A percentile compares a stretch with the other conserved stretches of the same genome.
phyloP scores from a whole-genome alignment of 306 rosid genomes.

The Inga leiocalycina region DNA sequence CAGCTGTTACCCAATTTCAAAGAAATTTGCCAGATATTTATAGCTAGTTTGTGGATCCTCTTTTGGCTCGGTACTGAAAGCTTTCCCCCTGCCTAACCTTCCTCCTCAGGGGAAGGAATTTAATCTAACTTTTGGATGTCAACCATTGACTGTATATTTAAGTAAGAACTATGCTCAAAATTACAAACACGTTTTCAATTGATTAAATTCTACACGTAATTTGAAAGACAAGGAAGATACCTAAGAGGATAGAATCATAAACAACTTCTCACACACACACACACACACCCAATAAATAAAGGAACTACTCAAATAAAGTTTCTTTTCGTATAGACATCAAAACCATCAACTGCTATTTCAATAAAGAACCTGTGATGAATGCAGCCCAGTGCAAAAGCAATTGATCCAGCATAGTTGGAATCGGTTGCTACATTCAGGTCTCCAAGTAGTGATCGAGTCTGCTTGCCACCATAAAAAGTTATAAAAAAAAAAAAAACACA shows the following conservation, averaged over 20 bases:
- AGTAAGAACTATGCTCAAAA: slow-evolving; percentile 3
- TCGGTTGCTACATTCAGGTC: slow-evolving; percentile 80
- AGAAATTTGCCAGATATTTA: background rate
- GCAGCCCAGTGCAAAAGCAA: slow-evolving; percentile 95
- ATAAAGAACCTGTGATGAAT: slow-evolving; percentile 86
- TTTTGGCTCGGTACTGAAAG: too few relatives aligned
- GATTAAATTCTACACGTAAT: slow-evolving; percentile 23
- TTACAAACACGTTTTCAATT: slow-evolving; percentile 24
- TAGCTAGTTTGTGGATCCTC: background rate
- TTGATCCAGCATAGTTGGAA: slow-evolving; percentile 79
- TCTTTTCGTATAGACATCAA: background rate
- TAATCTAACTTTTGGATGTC: background rate
- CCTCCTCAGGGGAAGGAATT: too few relatives aligned
- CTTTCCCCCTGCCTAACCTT: too few relatives aligned
- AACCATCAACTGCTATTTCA: slow-evolving; percentile 8
- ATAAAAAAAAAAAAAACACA: background rate
- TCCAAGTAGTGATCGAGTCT: slow-evolving; percentile 84
- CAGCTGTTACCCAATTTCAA: background rate
- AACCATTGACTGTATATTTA: slow-evolving; percentile 11
- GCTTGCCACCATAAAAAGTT: slow-evolving; percentile 39
- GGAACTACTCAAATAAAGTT: slow-evolving; percentile 18
- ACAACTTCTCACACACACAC: background rate
- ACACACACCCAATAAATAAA: background rate
- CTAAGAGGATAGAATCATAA: background rate
- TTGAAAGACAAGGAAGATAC: slow-evolving; percentile 14